These are phyloP conservation scores for Cyphellophora attinorum DNA, from an alignment of 2,329 filamentous ascomycete species.

Conservation along the genomic window DNA sequence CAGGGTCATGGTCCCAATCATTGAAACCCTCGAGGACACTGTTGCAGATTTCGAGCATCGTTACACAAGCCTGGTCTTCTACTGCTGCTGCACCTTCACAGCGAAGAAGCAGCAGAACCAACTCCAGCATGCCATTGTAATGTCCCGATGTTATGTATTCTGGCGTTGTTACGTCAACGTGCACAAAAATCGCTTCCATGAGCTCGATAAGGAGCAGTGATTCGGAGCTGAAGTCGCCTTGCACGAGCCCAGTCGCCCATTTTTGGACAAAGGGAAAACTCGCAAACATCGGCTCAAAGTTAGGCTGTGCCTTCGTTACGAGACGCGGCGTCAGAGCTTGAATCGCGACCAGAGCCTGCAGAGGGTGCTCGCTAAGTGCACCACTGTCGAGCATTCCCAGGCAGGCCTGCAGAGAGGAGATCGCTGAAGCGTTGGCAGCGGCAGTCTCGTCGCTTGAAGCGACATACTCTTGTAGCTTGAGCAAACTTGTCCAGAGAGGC, in stretches of 20 bases:
- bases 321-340: constrained; percentile 10
- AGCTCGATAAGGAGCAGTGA: constrained; percentile 15
- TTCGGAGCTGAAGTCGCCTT: constrained; percentile 12
- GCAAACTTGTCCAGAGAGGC: constrained; percentile 10
- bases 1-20: constrained; percentile 30
- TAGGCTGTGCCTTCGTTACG: constrained; percentile 7
- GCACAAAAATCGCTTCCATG: constrained; percentile 14
- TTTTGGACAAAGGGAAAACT: constrained; percentile 5
- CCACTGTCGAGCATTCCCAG: constrained; percentile 4
- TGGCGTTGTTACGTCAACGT: constrained; percentile 12
- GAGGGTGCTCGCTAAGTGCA: constrained; percentile 4
- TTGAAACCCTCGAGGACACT: constrained; percentile 32
- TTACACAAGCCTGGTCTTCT: constrained; percentile 23
- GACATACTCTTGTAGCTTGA: constrained; percentile 1
- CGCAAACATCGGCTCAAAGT: constrained; percentile 8
- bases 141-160: constrained; percentile 10
- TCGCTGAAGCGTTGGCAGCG: background rate
- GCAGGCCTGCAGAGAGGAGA: background rate
- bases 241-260: constrained; percentile 8
- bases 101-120: constrained; percentile 10
- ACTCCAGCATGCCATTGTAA: constrained; percentile 24
- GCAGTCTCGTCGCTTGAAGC: constrained; percentile 1
- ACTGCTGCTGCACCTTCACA: constrained; percentile 14
- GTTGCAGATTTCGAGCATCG: constrained; percentile 25
- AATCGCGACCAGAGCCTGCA: constrained; percentile 11